A percentile compares a stretch with the other conserved stretches of the same genome.
Evolutionary conservation across 108 stramenopile species (phyloP).

Genomic region (Parietichytrium sp.): DNA sequence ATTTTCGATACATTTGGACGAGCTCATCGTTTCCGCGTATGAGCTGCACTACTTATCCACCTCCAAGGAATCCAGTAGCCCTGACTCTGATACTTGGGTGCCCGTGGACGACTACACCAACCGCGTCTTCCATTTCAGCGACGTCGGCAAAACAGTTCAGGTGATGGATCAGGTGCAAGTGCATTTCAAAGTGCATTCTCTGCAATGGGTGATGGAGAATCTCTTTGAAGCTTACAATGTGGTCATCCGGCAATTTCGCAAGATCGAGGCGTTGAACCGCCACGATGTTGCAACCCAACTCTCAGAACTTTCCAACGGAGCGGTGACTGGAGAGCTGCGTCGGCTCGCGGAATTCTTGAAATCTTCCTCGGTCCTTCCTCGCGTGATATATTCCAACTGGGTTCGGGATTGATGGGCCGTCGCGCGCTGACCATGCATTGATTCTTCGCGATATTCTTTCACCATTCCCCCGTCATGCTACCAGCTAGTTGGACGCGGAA

Average conservation of each 20-base stretch:
- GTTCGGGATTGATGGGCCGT: too few species aligned
- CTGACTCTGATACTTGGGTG: not conserved
- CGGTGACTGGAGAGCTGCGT: too few species aligned
- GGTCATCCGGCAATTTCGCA: conserved; percentile 1
- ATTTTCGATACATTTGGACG: not conserved
- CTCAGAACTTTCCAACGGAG: too few species aligned
- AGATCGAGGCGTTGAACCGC: conserved; percentile 17
- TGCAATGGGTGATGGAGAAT: conserved; percentile 26
- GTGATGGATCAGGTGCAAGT: conserved; percentile 29
- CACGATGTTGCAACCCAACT: not conserved
- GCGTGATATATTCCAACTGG: too few species aligned
- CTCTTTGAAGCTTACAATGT: conserved; percentile 2
- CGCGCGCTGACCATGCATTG: too few species aligned
- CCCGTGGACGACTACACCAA: conserved; percentile 22
- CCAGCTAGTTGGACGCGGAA: too few species aligned
- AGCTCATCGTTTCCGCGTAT: conserved; percentile 22
- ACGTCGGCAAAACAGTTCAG: not conserved
- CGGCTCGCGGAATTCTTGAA: too few species aligned
- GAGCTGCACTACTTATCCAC: not conserved
- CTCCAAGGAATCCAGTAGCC: not conserved
- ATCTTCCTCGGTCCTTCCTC: too few species aligned
- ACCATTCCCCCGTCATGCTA: too few species aligned
- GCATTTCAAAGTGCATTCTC: conserved; percentile 28
- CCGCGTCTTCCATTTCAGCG: conserved; percentile 18
- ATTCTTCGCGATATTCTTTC: too few species aligned